These are phyloP conservation scores for Exophiala sideris DNA, from an alignment of 2,329 filamentous ascomycete genomes.

Conservation along the genomic window DNA sequence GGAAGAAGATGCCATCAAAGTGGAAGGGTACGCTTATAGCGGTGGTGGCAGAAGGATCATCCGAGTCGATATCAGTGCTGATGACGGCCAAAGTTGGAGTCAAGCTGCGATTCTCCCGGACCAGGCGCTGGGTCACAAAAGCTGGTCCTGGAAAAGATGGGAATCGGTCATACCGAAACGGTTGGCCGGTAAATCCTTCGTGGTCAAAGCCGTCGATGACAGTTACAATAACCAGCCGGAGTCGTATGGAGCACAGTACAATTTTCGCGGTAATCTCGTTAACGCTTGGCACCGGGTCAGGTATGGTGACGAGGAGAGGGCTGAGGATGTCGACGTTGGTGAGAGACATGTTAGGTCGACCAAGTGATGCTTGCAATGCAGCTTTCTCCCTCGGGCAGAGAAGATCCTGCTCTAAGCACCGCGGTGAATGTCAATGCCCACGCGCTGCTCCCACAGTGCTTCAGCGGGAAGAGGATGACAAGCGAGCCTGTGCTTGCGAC, in stretches of 20 bases:
- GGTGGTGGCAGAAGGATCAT: slow-evolving; percentile 64
- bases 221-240: slow-evolving; percentile 66
- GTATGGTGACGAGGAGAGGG: slow-evolving; percentile 1
- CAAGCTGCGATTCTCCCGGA: slow-evolving; percentile 60
- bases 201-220: slow-evolving; percentile 66
- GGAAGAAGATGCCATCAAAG: slow-evolving; percentile 25
- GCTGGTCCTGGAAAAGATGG: slow-evolving; percentile 66
- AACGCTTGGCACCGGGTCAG: slow-evolving; percentile 64
- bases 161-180: slow-evolving; percentile 43
- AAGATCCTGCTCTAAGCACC: too few relatives aligned
- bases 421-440: not conserved
- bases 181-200: slow-evolving; percentile 51
- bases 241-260: slow-evolving; percentile 45
- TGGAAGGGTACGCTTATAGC: slow-evolving; percentile 65
- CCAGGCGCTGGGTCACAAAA: slow-evolving; percentile 45
- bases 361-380: too few relatives aligned
- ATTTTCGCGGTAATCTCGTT: slow-evolving; percentile 62
- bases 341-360: too few relatives aligned
- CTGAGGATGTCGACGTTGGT: not conserved
- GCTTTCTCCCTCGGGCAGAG: too few relatives aligned
- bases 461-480: too few relatives aligned
- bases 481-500: too few relatives aligned
- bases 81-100: slow-evolving; percentile 62
- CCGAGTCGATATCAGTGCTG: slow-evolving; percentile 64
- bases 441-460: too few relatives aligned